Evolutionary conservation across 345 rosid species (phyloP).

Genomic region (Populus deltoides): DNA sequence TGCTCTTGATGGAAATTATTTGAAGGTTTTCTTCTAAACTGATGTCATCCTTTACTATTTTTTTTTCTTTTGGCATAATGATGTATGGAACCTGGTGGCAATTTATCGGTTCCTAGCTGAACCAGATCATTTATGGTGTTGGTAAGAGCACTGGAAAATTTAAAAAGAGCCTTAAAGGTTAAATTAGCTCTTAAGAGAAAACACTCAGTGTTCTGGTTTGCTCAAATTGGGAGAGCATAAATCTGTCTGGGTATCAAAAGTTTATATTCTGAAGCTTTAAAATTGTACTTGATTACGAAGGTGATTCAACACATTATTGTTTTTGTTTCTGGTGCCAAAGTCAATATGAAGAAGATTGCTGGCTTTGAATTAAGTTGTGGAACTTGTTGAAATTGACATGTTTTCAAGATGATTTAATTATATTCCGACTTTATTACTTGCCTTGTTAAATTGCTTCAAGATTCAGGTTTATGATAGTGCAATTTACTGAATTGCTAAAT

Average conservation of each 20-base stretch:
- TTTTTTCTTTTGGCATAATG: background rate
- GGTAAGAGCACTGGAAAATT: background rate
- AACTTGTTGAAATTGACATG: background rate
- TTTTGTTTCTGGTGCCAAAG: background rate
- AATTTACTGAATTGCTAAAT: background rate
- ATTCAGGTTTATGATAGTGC: background rate
- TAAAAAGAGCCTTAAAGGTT: background rate
- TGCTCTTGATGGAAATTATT: slow-evolving; percentile 82
- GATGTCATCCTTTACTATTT: background rate
- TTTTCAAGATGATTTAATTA: background rate
- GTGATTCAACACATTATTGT: background rate
- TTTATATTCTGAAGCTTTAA: slow-evolving; percentile 2
- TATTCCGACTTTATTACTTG: background rate
- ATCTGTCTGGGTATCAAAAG: background rate
- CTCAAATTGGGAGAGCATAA: background rate
- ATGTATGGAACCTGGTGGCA: background rate
- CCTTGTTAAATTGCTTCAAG: background rate
- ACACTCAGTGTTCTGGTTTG: background rate
- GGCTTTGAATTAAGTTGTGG: background rate
- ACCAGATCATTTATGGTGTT: background rate
- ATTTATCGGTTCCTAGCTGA: background rate
- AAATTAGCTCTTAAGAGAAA: background rate
- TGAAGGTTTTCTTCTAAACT: slow-evolving; percentile 54
- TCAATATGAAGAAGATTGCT: background rate
- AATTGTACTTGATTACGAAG: background rate